These are phyloP conservation scores for Kingdonia uniflora DNA, from an alignment of 164 flowering plant genomes.

Conservation along the genomic window DNA sequence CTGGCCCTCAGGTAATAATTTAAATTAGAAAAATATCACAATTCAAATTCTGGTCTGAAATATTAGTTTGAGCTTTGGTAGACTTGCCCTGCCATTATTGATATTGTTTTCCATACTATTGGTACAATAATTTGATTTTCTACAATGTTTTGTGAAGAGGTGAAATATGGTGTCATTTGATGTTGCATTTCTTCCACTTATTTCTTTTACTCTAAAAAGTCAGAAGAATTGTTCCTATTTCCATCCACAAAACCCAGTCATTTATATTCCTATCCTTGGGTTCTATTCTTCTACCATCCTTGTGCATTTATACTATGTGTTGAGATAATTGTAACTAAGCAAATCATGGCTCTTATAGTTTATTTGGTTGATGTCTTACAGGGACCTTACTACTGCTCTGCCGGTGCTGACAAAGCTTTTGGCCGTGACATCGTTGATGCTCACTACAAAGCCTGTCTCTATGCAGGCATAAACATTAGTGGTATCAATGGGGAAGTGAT, in stretches of 20 bases:
- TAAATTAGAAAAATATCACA: not conserved
- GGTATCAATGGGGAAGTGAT: slow-evolving; percentile 49
- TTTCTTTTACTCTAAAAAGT: too few relatives aligned
- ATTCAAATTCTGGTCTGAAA: too few relatives aligned
- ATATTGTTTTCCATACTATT: too few relatives aligned
- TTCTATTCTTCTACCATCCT: not conserved
- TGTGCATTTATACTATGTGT: not conserved
- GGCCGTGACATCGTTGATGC: slow-evolving; percentile 37
- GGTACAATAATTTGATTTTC: too few relatives aligned
- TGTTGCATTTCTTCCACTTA: too few relatives aligned
- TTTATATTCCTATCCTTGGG: not conserved
- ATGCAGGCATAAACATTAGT: slow-evolving; percentile 41
- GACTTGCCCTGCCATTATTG: too few relatives aligned
- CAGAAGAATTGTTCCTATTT: too few relatives aligned
- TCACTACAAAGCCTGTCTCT: slow-evolving; percentile 43
- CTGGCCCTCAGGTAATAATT: slow-evolving; percentile 43
- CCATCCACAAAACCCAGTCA: too few relatives aligned
- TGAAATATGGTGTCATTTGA: too few relatives aligned
- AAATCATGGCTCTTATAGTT: too few relatives aligned
- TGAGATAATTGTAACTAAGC: not conserved
- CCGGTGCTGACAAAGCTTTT: slow-evolving; percentile 36
- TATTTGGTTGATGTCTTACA: slow-evolving; percentile 2
- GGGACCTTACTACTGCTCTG: slow-evolving; percentile 45
- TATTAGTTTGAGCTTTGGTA: too few relatives aligned
- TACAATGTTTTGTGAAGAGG: too few relatives aligned